Evolutionary conservation across 331 rosid species (phyloP).

Genomic region (Rhamnella rubrinervis): DNA sequence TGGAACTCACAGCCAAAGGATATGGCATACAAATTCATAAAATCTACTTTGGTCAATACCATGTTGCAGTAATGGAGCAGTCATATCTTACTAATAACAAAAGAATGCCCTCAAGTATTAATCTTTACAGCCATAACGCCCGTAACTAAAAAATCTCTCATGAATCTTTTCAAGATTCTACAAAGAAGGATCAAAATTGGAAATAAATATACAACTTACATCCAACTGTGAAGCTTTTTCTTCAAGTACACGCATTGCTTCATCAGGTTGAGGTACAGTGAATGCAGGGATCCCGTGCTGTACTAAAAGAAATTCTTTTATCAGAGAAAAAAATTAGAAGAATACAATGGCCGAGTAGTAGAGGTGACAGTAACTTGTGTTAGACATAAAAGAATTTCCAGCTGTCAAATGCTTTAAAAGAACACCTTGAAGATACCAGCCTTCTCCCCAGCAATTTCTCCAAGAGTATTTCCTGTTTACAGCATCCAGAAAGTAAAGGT

Average conservation of each 20-base stretch:
- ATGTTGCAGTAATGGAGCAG: too few species aligned
- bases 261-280: slow-evolving; percentile 87
- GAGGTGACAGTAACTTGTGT: slow-evolving; percentile 15
- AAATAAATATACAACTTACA: slow-evolving; percentile 50
- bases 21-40: too few species aligned
- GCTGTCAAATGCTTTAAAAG: slow-evolving; percentile 13
- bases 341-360: slow-evolving; percentile 8
- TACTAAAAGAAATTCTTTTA: slow-evolving; percentile 16
- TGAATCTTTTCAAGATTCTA: not conserved
- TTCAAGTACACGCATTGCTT: slow-evolving; percentile 79
- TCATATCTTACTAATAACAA: not conserved
- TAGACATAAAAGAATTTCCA: slow-evolving; percentile 10
- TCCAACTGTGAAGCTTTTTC: slow-evolving; percentile 71
- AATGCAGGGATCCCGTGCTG: slow-evolving; percentile 76
- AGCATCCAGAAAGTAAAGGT: not conserved
- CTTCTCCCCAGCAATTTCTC: slow-evolving; percentile 94
- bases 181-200: slow-evolving; percentile 9
- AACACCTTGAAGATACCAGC: slow-evolving; percentile 96
- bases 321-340: not conserved
- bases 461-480: slow-evolving; percentile 70
- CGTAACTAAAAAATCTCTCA: not conserved
- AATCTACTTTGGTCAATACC: too few species aligned
- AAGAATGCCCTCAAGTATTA: slow-evolving; percentile 8
- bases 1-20: too few species aligned
- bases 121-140: not conserved